Evolutionary conservation across 2,329 filamentous ascomycete genomes (phyloP).

Genomic region (Gaeumannomyces tritici): DNA sequence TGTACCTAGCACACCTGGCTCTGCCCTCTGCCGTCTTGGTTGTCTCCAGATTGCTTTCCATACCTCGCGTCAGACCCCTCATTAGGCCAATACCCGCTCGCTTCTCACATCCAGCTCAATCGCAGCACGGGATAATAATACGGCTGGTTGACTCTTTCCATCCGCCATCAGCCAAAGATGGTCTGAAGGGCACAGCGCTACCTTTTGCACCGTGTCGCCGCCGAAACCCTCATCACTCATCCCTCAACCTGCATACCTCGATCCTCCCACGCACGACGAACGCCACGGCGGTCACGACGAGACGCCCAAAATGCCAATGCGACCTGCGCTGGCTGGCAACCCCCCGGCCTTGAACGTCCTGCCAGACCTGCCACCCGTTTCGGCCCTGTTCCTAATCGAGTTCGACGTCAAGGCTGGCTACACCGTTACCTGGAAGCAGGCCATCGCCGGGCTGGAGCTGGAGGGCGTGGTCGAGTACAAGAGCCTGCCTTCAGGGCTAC

Average conservation of each 20-base stretch:
- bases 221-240: neutral
- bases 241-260: no score
- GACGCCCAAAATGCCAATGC: neutral
- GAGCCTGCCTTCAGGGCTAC: constrained; percentile 84
- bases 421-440: constrained; percentile 81
- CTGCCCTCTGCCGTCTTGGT: neutral
- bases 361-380: constrained; percentile 50
- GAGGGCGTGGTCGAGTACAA: constrained; percentile 93
- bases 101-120: neutral
- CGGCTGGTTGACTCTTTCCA: neutral
- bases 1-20: no score
- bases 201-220: no score
- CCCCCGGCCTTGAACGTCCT: constrained; percentile 11
- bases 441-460: constrained; percentile 59
- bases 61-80: neutral
- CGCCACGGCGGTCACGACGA: neutral
- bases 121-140: neutral
- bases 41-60: neutral
- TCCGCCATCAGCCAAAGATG: neutral
- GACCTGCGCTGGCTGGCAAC: constrained; percentile 3
- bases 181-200: neutral
- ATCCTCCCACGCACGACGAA: neutral
- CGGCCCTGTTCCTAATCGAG: constrained; percentile 78
- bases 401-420: constrained; percentile 91
- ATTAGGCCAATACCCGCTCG: neutral